Evolutionary conservation across 2,329 filamentous ascomycete genomes (phyloP).

Genomic region (Aspergillus tubingensis): DNA sequence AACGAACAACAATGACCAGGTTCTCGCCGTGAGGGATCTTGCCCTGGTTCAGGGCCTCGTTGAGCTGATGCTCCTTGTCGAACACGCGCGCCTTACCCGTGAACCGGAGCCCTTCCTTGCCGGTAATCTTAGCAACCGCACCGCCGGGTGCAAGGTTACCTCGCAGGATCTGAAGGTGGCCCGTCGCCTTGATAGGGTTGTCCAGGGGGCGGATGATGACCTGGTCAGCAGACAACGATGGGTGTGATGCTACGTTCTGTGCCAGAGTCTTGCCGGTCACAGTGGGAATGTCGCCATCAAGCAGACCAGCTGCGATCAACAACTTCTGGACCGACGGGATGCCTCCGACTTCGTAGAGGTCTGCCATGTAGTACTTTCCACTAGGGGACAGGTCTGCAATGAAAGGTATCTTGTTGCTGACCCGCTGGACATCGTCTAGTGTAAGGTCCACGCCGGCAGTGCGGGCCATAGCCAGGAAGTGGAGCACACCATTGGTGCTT

Average conservation of each 20-base stretch:
- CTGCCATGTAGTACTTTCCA: slow-evolving; percentile 84
- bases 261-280: slow-evolving; percentile 82
- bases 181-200: slow-evolving; percentile 82
- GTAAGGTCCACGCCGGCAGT: slow-evolving; percentile 76
- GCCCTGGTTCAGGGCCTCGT: slow-evolving; percentile 71
- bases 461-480: slow-evolving; percentile 87
- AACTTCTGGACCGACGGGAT: slow-evolving; percentile 84
- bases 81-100: slow-evolving; percentile 80
- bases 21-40: slow-evolving; percentile 75
- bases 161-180: slow-evolving; percentile 83
- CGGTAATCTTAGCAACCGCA: slow-evolving; percentile 93
- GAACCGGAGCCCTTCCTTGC: slow-evolving; percentile 86
- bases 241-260: slow-evolving; percentile 76
- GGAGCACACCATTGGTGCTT: slow-evolving; percentile 84
- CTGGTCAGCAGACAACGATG: slow-evolving; percentile 75
- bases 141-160: slow-evolving; percentile 88
- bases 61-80: slow-evolving; percentile 78
- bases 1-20: slow-evolving; percentile 84
- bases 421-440: slow-evolving; percentile 79
- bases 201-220: slow-evolving; percentile 77
- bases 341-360: slow-evolving; percentile 82
- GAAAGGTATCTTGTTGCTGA: slow-evolving; percentile 80
- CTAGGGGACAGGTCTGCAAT: slow-evolving; percentile 82
- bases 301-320: slow-evolving; percentile 71
- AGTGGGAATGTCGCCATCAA: slow-evolving; percentile 77